These are phyloP conservation scores for Aspergillus niger DNA, from an alignment of 2,329 filamentous ascomycete species.

Conservation along the genomic window DNA sequence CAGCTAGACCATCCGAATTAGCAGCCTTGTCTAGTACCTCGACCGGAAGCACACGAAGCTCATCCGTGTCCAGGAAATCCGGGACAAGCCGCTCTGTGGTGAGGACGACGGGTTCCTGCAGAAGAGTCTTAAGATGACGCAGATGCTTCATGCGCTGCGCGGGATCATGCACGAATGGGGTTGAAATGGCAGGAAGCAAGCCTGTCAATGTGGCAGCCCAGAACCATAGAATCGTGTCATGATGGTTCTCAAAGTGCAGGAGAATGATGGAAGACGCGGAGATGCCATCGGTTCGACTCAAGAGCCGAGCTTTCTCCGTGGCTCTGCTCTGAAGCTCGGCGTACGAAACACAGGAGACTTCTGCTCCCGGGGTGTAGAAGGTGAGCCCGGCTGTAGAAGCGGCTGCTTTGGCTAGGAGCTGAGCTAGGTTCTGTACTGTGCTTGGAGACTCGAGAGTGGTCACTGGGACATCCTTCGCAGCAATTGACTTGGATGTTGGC, in stretches of 20 bases:
- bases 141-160: slow-evolving; percentile 5
- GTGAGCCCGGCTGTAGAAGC: background rate
- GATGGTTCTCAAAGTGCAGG: background rate
- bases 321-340: background rate
- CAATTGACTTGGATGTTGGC: background rate
- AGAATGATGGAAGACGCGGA: background rate
- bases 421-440: background rate
- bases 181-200: background rate
- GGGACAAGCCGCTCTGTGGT: background rate
- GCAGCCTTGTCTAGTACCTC: background rate
- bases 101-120: slow-evolving; percentile 1
- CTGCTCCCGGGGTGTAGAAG: background rate
- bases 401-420: background rate
- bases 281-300: background rate
- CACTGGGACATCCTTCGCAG: background rate
- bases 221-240: slow-evolving; percentile 1
- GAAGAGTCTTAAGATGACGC: background rate
- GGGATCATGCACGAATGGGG: slow-evolving; percentile 4
- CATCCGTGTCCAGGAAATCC: background rate
- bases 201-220: background rate
- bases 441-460: background rate
- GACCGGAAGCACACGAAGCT: background rate
- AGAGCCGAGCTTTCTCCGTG: background rate
- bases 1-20: background rate
- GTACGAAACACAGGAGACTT: background rate